Evolutionary conservation across 495 filamentous ascomycete genomes (phyloP), one percentile per base, ranked within the genome.

Genomic region (Penicillium riverlandense): DNA sequence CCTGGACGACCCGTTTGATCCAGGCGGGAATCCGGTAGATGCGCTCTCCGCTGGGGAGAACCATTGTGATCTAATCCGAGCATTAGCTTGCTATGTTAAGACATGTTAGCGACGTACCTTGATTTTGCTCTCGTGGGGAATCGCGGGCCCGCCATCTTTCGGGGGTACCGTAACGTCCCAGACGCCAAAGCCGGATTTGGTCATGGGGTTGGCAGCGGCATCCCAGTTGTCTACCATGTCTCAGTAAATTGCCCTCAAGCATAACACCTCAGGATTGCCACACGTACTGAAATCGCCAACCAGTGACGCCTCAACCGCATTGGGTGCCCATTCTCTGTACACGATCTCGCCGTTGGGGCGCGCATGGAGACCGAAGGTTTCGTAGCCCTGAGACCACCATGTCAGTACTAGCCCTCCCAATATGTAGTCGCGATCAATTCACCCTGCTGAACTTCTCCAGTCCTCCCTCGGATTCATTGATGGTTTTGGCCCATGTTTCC

Each of bases 301-400:
- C n/a, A 98, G 75, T 47, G 84, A 83, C 13, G 92, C 92, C 53
- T 83, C 66, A 14, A 79, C 63, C 40, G 88, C 90, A 70, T 87
- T 91, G 38, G 92, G 91, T 2, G 92, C 92, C 92, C 92, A 98
- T 79, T 98, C 92, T 52, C 86, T 79, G 67, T 98, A 98, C 36
- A 69, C 74, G 53, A 98, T 88, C 62, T 90, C 88, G 52, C 86
- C 83, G 54, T 95, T 84, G 9, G 81, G 72, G 50, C 79, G 72
- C 42, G 86, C 79, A 56, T 84, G 84, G 61, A 98, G 75, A 38
- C 92, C 92, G 62, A 84, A 96, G 43, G 67, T 80, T 60, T 97
- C 90, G 44, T 81, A 85, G 29, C 92, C 91, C 85, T 53, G 36
- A 2, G 14, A 16, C 13, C n/a, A 37, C 5, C n/a, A 9, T 5